Percentiles rank a stretch among this genome's conserved stretches.
Evolutionary conservation across 2,329 filamentous ascomycete species (phyloP).

Genomic region (Eurotiales sp.): DNA sequence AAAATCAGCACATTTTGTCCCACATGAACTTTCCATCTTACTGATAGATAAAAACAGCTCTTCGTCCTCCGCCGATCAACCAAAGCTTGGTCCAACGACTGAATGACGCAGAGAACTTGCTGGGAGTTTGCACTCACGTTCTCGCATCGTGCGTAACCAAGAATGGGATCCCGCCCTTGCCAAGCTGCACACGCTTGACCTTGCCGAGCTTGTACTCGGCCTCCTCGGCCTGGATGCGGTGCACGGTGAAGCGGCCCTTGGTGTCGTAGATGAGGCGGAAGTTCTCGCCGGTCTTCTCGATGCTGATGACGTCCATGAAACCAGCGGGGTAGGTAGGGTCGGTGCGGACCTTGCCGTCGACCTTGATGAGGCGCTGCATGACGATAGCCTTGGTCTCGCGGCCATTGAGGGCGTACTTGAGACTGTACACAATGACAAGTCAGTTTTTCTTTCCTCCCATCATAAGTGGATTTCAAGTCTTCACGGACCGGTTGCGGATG

Average conservation of each 20-base stretch:
- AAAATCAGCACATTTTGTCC: conserved; percentile 34
- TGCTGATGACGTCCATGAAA: conserved; percentile 99
- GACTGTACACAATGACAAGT: conserved; percentile 54
- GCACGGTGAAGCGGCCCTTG: conserved; percentile 99
- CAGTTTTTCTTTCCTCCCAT: conserved; percentile 11
- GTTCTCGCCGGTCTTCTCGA: conserved; percentile 99
- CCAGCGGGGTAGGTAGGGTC: conserved; percentile 95
- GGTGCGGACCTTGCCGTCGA: conserved; percentile 99
- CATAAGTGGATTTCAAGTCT: neutral
- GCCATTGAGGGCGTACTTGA: conserved; percentile 99
- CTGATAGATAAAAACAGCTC: conserved; percentile 15
- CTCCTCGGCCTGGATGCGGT: conserved; percentile 98
- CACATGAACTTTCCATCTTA: conserved; percentile 23
- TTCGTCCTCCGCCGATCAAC: conserved; percentile 52
- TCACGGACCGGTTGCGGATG: conserved; percentile 66
- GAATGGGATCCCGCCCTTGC: conserved; percentile 99
- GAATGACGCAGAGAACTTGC: conserved; percentile 84
- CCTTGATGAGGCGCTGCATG: conserved; percentile 99
- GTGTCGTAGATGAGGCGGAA: conserved; percentile 99
- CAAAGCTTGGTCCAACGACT: conserved; percentile 99
- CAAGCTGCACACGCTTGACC: conserved; percentile 99
- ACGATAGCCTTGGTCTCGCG: conserved; percentile 97
- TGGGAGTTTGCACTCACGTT: conserved; percentile 81
- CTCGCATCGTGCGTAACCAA: conserved; percentile 99
- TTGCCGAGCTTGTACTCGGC: conserved; percentile 99